A percentile compares a stretch with the other conserved stretches of the same genome.
These are phyloP conservation scores for Aspergillus pseudoglaucus DNA, from an alignment of 2,329 filamentous ascomycete species.

Conservation along the genomic window DNA sequence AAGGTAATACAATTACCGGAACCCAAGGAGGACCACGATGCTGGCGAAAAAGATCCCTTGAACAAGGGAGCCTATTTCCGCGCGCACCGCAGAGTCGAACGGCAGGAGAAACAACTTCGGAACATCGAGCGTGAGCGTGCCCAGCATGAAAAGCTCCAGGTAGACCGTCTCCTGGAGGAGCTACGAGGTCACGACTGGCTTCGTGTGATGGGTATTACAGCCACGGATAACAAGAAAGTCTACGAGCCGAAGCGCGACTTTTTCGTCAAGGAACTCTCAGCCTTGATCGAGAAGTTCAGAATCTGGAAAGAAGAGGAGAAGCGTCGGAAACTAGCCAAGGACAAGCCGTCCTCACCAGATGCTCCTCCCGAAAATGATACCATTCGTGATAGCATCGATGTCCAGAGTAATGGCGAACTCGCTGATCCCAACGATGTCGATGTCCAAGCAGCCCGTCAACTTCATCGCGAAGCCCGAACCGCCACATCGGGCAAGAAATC, in stretches of 20 bases:
- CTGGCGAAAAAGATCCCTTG: conserved; percentile 47
- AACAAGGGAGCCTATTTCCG: conserved; percentile 51
- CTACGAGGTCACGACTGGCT: conserved; percentile 91
- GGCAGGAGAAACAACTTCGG: conserved; percentile 61
- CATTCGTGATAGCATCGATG: conserved; percentile 13
- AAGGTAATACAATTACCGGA: conserved; percentile 40
- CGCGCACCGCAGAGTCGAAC: conserved; percentile 54
- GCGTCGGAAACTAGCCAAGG: conserved; percentile 68
- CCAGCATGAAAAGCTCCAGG: conserved; percentile 59
- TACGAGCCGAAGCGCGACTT: conserved; percentile 80
- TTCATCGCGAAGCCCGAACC: conserved; percentile 63
- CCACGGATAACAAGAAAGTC: conserved; percentile 74
- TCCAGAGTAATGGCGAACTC: conserved; percentile 43
- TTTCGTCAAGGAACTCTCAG: conserved; percentile 76
- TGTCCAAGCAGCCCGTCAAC: conserved; percentile 64
- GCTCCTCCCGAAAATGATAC: conserved; percentile 30
- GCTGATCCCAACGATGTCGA: conserved; percentile 65
- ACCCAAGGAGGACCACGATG: conserved; percentile 10
- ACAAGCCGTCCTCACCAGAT: conserved; percentile 43
- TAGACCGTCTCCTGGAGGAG: conserved; percentile 68
- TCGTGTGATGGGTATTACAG: conserved; percentile 81
- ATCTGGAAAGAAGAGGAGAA: conserved; percentile 88
- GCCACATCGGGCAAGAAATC: conserved; percentile 42
- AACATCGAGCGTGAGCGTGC: conserved; percentile 62
- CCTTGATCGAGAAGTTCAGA: conserved; percentile 79